Evolutionary conservation across 345 rosid genomes (phyloP), one percentile per base, ranked within the genome.

Genomic region (Nasturtium officinale): DNA sequence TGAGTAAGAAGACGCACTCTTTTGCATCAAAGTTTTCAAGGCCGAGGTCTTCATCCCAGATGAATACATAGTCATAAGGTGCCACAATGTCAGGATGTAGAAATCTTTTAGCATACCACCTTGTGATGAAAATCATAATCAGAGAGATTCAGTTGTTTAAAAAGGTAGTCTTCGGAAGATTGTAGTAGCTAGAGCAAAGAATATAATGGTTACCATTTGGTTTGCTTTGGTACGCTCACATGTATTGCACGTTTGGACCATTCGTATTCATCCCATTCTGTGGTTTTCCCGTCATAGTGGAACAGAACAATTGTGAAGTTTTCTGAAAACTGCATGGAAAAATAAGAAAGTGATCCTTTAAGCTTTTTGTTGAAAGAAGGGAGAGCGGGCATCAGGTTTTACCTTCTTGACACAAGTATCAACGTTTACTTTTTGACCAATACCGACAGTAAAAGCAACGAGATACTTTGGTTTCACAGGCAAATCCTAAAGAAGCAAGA

Each of bases 71-170:
- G 72, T 96, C 99, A 77, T 96, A 96, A 11, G 94, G 61, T 15
- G 98, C 97, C 65, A 96, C 86, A 8, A 96, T 87, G 84, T 89
- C 92, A 48, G 99, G 99, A 82, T 96, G 99, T 81, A 96, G 77
- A 82, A 96, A 96, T 35, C 99, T 88, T 81, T 96, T 96, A 32
- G 99, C 99, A 79, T 92, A 96, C 99, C 99, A 92, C 98, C 98
- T 96, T 45, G 9, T 35, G 29, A 72, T 17, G 51, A 72, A 16
- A 29, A 33, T 8, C 40, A 65, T 2, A 47, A 72, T 21, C 67
- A 62, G 16, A 55, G 11, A 59, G 80, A 73, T 40, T 74, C 3
- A 21, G 18, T 48, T 1, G 50, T 48, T 74, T 38, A 4, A 10
- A 29, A 77, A 38, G 26, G 25, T 18, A 29, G 53, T 20, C 3